Evolutionary conservation across 1,139 yeast species (phyloP).

Genomic region (Magnusiomyces paraingens): DNA sequence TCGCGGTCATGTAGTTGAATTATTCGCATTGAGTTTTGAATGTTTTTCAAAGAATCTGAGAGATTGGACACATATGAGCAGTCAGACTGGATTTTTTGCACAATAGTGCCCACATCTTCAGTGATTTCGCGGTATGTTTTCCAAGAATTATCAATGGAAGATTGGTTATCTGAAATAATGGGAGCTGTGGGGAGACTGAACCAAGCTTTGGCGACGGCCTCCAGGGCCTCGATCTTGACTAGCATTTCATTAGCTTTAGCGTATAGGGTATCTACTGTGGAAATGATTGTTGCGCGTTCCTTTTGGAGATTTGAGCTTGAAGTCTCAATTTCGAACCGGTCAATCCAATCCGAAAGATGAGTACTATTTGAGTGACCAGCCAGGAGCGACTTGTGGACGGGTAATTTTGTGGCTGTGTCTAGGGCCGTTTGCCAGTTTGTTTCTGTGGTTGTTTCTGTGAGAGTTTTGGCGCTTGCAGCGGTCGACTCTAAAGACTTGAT

Average conservation of each 20-base stretch:
- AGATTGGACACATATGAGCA: constrained; percentile 25
- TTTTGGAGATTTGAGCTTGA: constrained; percentile 17
- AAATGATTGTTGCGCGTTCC: constrained; percentile 13
- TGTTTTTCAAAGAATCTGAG: constrained; percentile 22
- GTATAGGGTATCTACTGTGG: constrained; percentile 17
- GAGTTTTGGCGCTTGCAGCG: constrained; percentile 11
- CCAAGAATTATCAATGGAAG: constrained; percentile 1
- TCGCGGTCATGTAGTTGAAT: constrained; percentile 25
- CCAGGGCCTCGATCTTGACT: constrained; percentile 20
- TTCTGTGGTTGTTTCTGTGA: constrained; percentile 23
- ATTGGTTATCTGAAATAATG: constrained; percentile 4
- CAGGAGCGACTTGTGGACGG: constrained; percentile 12
- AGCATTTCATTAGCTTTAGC: constrained; percentile 21
- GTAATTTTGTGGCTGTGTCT: constrained; percentile 14
- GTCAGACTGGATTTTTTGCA: constrained; percentile 26
- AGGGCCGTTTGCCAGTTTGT: constrained; percentile 23
- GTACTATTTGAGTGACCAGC: constrained; percentile 14
- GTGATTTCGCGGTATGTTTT: constrained; percentile 18
- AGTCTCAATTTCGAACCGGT: constrained; percentile 17
- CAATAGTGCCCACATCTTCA: constrained; percentile 28
- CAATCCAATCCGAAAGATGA: constrained; percentile 25
- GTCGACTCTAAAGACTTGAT: constrained; percentile 25
- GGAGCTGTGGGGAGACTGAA: constrained; percentile 14
- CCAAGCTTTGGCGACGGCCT: constrained; percentile 18
- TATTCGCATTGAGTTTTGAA: constrained; percentile 20